phyloP scores from a whole-genome alignment of 192 early-diverging fungal species.

The Coemansia sp. region DNA sequence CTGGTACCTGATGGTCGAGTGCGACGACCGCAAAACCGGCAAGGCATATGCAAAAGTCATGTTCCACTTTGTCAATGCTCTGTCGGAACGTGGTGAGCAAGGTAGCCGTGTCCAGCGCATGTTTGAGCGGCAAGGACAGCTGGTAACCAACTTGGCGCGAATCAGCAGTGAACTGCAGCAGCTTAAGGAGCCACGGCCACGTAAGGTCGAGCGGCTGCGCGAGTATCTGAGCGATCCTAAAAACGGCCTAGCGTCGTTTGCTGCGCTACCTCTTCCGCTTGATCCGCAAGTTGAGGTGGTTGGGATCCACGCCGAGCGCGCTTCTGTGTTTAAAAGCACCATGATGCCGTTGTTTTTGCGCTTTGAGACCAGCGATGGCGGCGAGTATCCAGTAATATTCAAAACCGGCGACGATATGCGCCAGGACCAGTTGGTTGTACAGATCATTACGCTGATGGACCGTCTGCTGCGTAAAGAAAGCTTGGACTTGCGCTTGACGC shows the following conservation, averaged over 20 bases:
- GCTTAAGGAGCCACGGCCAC: constrained; percentile 79
- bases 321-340: constrained; percentile 87
- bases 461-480: constrained; percentile 92
- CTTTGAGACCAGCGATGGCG: constrained; percentile 81
- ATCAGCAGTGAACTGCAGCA: constrained; percentile 72
- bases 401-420: constrained; percentile 95
- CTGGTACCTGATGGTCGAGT: constrained; percentile 98
- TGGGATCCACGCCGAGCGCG: constrained; percentile 78
- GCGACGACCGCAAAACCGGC: constrained; percentile 77
- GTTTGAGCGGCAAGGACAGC: constrained; percentile 78
- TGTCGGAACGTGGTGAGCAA: constrained; percentile 54
- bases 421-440: constrained; percentile 98
- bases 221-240: constrained; percentile 79
- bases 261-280: constrained; percentile 82
- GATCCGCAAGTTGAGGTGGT: constrained; percentile 87
- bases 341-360: constrained; percentile 83
- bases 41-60: constrained; percentile 86
- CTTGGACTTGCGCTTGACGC: constrained; percentile 87
- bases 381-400: constrained; percentile 93
- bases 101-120: constrained; percentile 68
- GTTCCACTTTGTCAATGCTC: constrained; percentile 74
- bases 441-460: constrained; percentile 98
- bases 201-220: constrained; percentile 87
- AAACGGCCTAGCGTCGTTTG: constrained; percentile 75
- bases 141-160: constrained; percentile 71